Percentiles rank a stretch among this genome's conserved stretches.
Conservation (phyloP, 2,329 filamentous ascomycete species). For the Bretziella fagacearum region DNA sequence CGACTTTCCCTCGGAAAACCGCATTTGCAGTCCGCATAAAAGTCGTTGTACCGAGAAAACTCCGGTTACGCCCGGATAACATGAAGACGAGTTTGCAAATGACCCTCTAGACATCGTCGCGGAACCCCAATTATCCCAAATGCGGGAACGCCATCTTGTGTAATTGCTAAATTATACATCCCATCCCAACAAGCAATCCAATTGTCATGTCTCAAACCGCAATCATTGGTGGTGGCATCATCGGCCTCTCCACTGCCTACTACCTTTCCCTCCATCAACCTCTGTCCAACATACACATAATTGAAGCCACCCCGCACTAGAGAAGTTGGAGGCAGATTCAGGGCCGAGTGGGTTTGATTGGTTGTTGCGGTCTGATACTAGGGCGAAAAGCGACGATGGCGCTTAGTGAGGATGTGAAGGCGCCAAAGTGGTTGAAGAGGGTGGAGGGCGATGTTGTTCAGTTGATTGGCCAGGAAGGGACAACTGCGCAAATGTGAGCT, state of each 20-base stretch:
- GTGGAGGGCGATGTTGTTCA: conserved; percentile 39
- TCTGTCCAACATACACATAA: conserved; percentile 28
- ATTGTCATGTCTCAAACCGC: conserved; percentile 31
- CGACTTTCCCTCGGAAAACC: too few species aligned
- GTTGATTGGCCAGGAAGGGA: conserved; percentile 42
- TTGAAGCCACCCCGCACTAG: conserved; percentile 40
- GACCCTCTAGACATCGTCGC: too few species aligned
- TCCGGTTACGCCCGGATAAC: too few species aligned
- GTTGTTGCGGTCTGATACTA: conserved; percentile 45
- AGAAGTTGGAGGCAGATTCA: conserved; percentile 21
- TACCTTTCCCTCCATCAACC: conserved; percentile 41
- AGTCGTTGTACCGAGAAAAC: too few species aligned
- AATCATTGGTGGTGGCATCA: conserved; percentile 53
- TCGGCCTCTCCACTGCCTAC: conserved; percentile 54
- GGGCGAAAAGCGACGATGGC: conserved; percentile 34
- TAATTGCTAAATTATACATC: background rate
- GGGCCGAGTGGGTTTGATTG: conserved; percentile 41
- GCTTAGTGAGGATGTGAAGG: conserved; percentile 19
- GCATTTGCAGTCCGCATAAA: too few species aligned
- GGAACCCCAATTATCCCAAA: too few species aligned
- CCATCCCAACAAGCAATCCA: background rate
- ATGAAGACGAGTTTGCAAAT: too few species aligned
- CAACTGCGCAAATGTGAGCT: conserved; percentile 48
- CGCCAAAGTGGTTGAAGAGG: conserved; percentile 42
- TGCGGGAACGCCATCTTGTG: background rate